Evolutionary conservation across 1,284 basidiomycete genomes (phyloP).

Genomic region (Ganoderma meredithae): DNA sequence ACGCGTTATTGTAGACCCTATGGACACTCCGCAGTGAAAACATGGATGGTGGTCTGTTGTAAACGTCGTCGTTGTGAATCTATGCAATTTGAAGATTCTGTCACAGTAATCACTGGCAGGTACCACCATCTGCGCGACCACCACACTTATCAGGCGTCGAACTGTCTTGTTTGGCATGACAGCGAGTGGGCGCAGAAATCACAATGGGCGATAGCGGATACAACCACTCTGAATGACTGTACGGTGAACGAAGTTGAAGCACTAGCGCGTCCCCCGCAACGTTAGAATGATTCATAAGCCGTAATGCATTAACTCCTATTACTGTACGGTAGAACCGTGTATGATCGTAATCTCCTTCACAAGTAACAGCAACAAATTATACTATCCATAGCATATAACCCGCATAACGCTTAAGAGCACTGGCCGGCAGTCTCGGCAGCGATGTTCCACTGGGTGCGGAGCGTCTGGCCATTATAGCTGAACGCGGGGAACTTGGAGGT

Average conservation of each 20-base stretch:
- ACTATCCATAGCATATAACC: constrained; percentile 4
- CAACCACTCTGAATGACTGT: no score
- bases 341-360: constrained; percentile 6
- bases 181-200: no score
- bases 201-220: no score
- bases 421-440: constrained; percentile 1
- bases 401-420: background rate
- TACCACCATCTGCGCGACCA: no score
- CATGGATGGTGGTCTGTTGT: background rate
- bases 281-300: background rate
- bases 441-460: constrained; percentile 7
- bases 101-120: no score
- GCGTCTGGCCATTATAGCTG: constrained; percentile 1
- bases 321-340: background rate
- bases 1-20: background rate
- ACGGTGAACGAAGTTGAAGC: no score
- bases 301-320: background rate
- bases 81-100: no score
- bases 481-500: constrained; percentile 6
- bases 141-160: no score
- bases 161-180: no score
- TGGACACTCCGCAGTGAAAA: background rate
- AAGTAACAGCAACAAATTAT: background rate
- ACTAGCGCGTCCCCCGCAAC: no score
- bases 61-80: background rate